Base-by-base conservation (phyloP, 495 filamentous ascomycete species). In the Immersiella caudata region DNA sequence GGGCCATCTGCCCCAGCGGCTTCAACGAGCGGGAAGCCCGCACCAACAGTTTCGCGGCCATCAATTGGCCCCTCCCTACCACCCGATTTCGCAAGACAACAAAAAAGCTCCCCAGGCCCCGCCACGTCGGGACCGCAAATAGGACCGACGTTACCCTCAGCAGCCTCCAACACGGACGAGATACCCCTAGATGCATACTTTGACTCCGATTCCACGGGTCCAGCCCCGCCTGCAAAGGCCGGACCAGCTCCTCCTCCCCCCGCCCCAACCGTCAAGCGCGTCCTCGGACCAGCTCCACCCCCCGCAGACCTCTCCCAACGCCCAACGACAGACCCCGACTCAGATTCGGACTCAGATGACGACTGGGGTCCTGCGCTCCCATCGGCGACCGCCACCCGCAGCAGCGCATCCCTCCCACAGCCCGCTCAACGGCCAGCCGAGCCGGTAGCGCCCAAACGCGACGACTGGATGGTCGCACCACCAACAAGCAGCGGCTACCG, bases 381-480 rank as follows among this genome's bases (percentile, higher is more conserved):
- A 20, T 74, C 78, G 1, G 60, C 70, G 22, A 52, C 67, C 67
- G 62, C 71, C 22, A 24, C 2, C 33, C 26, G 36, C 36, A 16
- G 60, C 74, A 64, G 69, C 75, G 64, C 70, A 65, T 67, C 70
- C 55, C 71, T 56, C 49, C 68, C 68, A 18, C 49, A 70, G 58
- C 14, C 36, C 33, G 69, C 65, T 26, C 68, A 64, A 51, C 71
- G 21, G 60, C 71, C 18, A 12, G 76, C 74, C 22, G 69, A 73
- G 54, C 66, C 73, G 33, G 54, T 71, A 16, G 75, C 78, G 6
- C 73, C 79, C 6, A 79, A 82, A 63, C 87, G 95, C 63, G 95
- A 96, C 79, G 88, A 92, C 71, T 99, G 95, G 95, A 99, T 99
- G 95, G 83, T 94, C 29, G 86, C 90, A 7, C 95, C 94, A 0